Evolutionary conservation across 768 basidiomycete genomes (phyloP), one percentile per base, ranked within the genome.

Genomic region (Psilocybe azurescens): DNA sequence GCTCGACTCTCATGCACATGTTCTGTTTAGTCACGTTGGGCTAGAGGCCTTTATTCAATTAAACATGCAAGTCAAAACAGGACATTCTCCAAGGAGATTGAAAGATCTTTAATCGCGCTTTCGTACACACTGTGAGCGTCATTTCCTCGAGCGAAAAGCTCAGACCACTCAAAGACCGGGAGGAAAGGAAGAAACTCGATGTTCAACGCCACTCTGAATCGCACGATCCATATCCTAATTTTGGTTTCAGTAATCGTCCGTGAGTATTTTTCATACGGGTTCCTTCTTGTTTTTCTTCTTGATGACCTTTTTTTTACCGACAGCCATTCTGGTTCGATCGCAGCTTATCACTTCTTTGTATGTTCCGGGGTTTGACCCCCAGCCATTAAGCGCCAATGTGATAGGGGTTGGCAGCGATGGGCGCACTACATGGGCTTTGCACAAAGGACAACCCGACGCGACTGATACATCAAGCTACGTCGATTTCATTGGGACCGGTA

Each of bases 281-380:
- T 30, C 55, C 20, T n/a, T 16, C 30, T 46, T 13, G 29, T 10
- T 5, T 14, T n/a, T n/a, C n/a, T n/a, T 56, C 14, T 46, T 30
- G 1, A 28, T 29, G 38, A 56, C 24, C 5, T 41, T 24, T 38
- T 4, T 13, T 55, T 16, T 13, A 14, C 28, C 6, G 18, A 3
- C n/a, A 56, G 55, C 46, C 11, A 32, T 3, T 56, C 28, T 29
- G 18, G 30, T 32, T 13, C 41, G 29, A 16, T 54, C 51, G 59
- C 48, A 58, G 29, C 41, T 18, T 49, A 58, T 58, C 20, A 77
- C 75, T 0, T 79, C 83, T n/a, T 67, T 83, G 41, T 81, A 75
- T 60, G 73, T 85, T 57, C 82, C 81, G 1, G 80, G 75, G 32
- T 80, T 81, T 56, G 78, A 83, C 59, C 75, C 77, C 16, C 79